phyloP scores from a whole-genome alignment of 1,139 yeast genomes.

The Yamadazyma aaseri region DNA sequence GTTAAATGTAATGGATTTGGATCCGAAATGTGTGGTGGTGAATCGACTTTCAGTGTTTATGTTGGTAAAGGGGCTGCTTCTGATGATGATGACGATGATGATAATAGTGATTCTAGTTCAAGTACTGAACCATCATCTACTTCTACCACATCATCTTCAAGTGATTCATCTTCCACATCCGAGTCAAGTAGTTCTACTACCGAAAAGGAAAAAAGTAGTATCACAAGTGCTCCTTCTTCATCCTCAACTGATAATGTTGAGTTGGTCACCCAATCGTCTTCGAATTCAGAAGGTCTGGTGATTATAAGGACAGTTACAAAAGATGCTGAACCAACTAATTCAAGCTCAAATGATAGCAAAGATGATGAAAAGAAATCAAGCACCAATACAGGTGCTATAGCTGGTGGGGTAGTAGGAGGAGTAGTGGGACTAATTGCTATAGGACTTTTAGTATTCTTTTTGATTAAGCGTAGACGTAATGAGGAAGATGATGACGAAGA shows the following conservation, averaged over 20 bases:
- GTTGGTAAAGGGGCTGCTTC: constrained; percentile 22
- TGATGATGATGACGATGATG: constrained; percentile 4
- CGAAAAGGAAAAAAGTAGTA: background rate
- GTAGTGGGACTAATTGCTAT: constrained; percentile 48
- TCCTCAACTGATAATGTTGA: constrained; percentile 5
- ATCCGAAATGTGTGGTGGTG: constrained; percentile 57
- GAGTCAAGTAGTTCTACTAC: constrained; percentile 4
- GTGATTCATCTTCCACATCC: constrained; percentile 6
- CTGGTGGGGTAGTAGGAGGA: constrained; percentile 70
- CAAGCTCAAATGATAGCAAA: constrained; percentile 9
- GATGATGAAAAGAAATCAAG: constrained; percentile 13
- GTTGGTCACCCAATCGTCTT: constrained; percentile 16
- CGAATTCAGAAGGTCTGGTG: constrained; percentile 16
- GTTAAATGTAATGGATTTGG: constrained; percentile 53
- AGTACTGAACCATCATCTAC: constrained; percentile 26
- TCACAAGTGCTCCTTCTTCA: constrained; percentile 11
- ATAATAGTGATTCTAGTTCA: constrained; percentile 21
- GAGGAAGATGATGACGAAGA: constrained; percentile 53
- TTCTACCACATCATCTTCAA: constrained; percentile 10
- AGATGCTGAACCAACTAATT: constrained; percentile 12
- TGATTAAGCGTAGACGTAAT: constrained; percentile 44
- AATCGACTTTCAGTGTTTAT: constrained; percentile 40
- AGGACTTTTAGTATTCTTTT: constrained; percentile 45
- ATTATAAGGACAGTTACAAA: constrained; percentile 22
- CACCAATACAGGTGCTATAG: constrained; percentile 53